Base-by-base conservation (phyloP, 164 flowering plant species). In the Liriodendron chinense region DNA sequence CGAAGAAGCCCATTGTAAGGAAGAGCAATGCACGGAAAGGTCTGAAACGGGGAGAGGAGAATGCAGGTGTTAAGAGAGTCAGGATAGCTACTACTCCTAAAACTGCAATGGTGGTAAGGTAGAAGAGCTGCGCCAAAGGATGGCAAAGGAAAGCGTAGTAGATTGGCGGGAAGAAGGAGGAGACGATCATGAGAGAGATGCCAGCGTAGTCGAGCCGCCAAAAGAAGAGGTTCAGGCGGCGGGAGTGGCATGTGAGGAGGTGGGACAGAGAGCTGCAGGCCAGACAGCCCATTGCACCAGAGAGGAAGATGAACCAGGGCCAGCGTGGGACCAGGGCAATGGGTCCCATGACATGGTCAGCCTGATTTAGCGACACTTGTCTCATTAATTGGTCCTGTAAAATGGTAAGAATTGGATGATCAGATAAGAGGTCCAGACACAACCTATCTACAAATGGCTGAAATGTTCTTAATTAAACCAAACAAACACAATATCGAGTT, bases 131-230 rank as follows among this genome's bases (percentile, higher is more conserved):
- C 0, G 83, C 68, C 9, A 63, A 49, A 0, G 93, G 93, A 68
- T 89, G 73, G 83, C 96, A 90, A 50, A 43, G 82, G 83, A 96
- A 96, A 74, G 85, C 83, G 71, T 96, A 96, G 81, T 91, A 96
- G 71, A 94, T 86, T 2, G 99, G 99, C 9, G 96, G 86, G 48
- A 91, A 87, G 86, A 94, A 96, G 77, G 99, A 94, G 76, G 84
- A 81, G 75, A 94, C 95, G 21, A 94, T 96, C 99, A 96, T 94
- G 63, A 92, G 76, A 56, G 99, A 86, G 73, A 96, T 96, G 70
- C 99, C 99, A 0, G 94, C 88, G 69, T 96, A 96, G 78, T 96
- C 99, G 2, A 96, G 86, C 59, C 98, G 90, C 97, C 98, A 94
- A 78, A 96, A 91, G 93, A 96, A 89, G 82, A 88, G 79, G 84